Evolutionary conservation across 306 rosid species (phyloP).

Genomic region (Echinosophora koreensis): DNA sequence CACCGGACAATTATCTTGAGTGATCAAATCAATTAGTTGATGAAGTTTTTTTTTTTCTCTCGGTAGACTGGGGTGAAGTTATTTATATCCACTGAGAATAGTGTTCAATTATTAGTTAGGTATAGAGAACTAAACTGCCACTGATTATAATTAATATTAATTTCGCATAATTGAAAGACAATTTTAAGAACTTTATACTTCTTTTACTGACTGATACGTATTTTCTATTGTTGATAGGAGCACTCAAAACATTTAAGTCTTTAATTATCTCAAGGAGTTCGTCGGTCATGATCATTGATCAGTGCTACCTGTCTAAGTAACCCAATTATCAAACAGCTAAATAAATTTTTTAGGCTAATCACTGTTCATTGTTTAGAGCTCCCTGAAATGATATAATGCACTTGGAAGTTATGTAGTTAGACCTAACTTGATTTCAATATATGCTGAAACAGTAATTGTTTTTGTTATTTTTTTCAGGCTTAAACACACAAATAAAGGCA

Average conservation of each 20-base stretch:
- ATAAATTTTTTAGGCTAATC: slow-evolving; percentile 11
- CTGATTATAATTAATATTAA: background rate
- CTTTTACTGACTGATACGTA: background rate
- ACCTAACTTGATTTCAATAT: background rate
- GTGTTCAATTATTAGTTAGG: slow-evolving; percentile 42
- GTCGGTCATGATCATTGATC: background rate
- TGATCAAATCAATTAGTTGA: slow-evolving; percentile 16
- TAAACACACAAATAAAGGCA: background rate
- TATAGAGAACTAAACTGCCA: background rate
- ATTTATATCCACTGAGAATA: slow-evolving; percentile 5
- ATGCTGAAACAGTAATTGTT: background rate
- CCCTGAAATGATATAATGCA: background rate
- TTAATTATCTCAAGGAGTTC: background rate
- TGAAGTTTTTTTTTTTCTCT: too few relatives aligned
- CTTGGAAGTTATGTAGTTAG: background rate
- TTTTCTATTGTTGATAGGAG: background rate
- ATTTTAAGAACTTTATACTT: background rate
- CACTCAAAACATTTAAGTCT: slow-evolving; percentile 23
- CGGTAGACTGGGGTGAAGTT: background rate
- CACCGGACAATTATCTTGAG: slow-evolving; percentile 35
- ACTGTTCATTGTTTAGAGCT: background rate
- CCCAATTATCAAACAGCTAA: slow-evolving; percentile 22
- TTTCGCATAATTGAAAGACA: background rate
- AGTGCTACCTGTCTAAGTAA: slow-evolving; percentile 14
- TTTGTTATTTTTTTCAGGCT: background rate